Evolutionary conservation across 352 stramenopile genomes (phyloP).

Genomic region (Phytophthora ohioensis): DNA sequence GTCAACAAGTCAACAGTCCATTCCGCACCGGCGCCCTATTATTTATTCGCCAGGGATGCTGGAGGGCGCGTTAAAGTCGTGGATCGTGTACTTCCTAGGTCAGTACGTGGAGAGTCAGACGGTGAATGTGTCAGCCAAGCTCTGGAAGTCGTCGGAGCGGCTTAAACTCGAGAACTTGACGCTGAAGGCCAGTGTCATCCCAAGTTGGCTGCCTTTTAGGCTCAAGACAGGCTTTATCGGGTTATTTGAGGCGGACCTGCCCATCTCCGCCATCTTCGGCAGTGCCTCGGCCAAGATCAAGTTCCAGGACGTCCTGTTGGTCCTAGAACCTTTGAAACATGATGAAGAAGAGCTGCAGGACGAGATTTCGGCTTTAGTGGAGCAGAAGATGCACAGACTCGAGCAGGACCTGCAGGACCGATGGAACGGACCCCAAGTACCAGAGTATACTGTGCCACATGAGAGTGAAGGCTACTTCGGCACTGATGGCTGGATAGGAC

Average conservation of each 20-base stretch:
- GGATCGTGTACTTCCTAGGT: constrained; percentile 85
- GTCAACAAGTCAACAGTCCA: neutral
- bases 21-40: constrained; percentile 3
- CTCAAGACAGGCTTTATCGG: constrained; percentile 91
- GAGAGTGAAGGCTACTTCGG: constrained; percentile 91
- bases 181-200: constrained; percentile 85
- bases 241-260: constrained; percentile 85
- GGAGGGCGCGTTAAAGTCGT: constrained; percentile 89
- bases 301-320: constrained; percentile 87
- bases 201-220: constrained; percentile 82
- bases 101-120: constrained; percentile 91
- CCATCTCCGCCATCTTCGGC: constrained; percentile 89
- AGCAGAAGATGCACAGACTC: constrained; percentile 75
- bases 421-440: constrained; percentile 75
- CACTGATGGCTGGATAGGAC: constrained; percentile 88
- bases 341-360: constrained; percentile 80
- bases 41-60: constrained; percentile 69
- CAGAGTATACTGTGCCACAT: constrained; percentile 68
- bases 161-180: constrained; percentile 90
- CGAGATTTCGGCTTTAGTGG: constrained; percentile 58
- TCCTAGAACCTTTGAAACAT: constrained; percentile 75
- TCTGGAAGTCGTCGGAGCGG: constrained; percentile 88
- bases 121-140: constrained; percentile 87
- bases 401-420: constrained; percentile 84
- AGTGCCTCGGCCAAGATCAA: constrained; percentile 84